These are phyloP conservation scores for Ascochyta fabae DNA, from an alignment of 2,329 filamentous ascomycete species.

Conservation along the genomic window DNA sequence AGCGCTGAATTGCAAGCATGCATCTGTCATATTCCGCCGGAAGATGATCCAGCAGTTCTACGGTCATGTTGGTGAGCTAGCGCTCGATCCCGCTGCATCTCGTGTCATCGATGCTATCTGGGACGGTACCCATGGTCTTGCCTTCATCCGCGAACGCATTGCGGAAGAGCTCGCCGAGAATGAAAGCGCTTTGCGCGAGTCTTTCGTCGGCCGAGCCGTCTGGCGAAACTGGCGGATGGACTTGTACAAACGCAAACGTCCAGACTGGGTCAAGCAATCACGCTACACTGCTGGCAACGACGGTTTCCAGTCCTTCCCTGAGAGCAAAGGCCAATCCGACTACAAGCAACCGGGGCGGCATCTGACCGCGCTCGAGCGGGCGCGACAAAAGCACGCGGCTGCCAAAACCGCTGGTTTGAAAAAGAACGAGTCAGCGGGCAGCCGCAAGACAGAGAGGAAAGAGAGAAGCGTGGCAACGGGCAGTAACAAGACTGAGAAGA, in stretches of 20 bases:
- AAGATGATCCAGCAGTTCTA: constrained; percentile 69
- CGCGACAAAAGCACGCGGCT: constrained; percentile 62
- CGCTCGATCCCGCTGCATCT: constrained; percentile 67
- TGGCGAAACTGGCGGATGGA: constrained; percentile 80
- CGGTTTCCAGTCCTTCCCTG: constrained; percentile 58
- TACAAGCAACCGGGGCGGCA: constrained; percentile 37
- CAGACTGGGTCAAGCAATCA: constrained; percentile 69
- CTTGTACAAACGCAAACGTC: constrained; percentile 67
- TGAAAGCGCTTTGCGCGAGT: constrained; percentile 68
- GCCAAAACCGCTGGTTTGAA: constrained; percentile 49
- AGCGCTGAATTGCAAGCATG: constrained; percentile 62
- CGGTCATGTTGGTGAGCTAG: constrained; percentile 65
- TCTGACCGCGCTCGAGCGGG: constrained; percentile 58
- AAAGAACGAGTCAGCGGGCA: constrained; percentile 40
- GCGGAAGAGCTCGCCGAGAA: constrained; percentile 67
- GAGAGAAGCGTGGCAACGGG: constrained; percentile 21
- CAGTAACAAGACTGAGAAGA: constrained; percentile 21
- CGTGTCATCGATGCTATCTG: constrained; percentile 73
- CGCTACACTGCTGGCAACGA: constrained; percentile 60
- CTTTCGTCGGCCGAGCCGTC: constrained; percentile 68
- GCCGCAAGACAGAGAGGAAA: constrained; percentile 29
- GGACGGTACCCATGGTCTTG: constrained; percentile 66
- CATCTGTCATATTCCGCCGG: constrained; percentile 64
- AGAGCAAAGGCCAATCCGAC: constrained; percentile 41
- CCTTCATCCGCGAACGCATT: constrained; percentile 71